Base-by-base conservation (phyloP, 805 yeast genomes). In the Cyberlindnera bimundalis region DNA sequence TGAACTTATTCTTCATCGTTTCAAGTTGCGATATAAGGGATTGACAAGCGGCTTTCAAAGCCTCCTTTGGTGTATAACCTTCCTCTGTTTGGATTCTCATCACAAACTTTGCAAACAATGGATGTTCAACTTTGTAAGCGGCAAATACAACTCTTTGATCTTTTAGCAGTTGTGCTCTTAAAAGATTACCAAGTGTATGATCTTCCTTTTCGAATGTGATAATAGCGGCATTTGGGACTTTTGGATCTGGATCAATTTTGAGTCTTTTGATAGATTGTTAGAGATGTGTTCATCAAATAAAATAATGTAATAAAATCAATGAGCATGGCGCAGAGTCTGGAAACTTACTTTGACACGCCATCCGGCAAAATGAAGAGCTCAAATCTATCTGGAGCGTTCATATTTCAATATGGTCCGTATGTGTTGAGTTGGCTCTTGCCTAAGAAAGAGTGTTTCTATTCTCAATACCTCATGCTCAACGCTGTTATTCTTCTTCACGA, bases 361-460 rank as follows among this genome's bases (percentile, higher is more conserved):
- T 93, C 99, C n/a, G 97, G 98, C 55, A 93, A 74, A 54, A 93
- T 78, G 62, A 93, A 93, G 29, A 93, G 78, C 72, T 93, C 99
- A 63, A 91, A 93, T 74, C 99, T 83, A 70, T 93, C 99, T 66
- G 99, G 99, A 58, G 98, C 98, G 69, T 93, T 93, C 99, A 93
- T 91, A 5, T 15, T 29, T 20, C n/a, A n/a, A n/a, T n/a, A n/a
- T n/a, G n/a, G n/a, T n/a, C n/a, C n/a, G n/a, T n/a, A n/a, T n/a
- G n/a, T n/a, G n/a, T n/a, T n/a, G n/a, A n/a, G n/a, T n/a, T n/a
- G n/a, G n/a, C n/a, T n/a, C n/a, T n/a, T n/a, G n/a, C n/a, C n/a
- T n/a, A n/a, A n/a, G n/a, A n/a, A n/a, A n/a, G n/a, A n/a, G n/a
- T n/a, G n/a, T n/a, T n/a, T n/a, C n/a, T n/a, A n/a, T n/a, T n/a